These are phyloP conservation scores for Penicillium canariense DNA, from an alignment of 495 filamentous ascomycete species.

Conservation along the genomic window DNA sequence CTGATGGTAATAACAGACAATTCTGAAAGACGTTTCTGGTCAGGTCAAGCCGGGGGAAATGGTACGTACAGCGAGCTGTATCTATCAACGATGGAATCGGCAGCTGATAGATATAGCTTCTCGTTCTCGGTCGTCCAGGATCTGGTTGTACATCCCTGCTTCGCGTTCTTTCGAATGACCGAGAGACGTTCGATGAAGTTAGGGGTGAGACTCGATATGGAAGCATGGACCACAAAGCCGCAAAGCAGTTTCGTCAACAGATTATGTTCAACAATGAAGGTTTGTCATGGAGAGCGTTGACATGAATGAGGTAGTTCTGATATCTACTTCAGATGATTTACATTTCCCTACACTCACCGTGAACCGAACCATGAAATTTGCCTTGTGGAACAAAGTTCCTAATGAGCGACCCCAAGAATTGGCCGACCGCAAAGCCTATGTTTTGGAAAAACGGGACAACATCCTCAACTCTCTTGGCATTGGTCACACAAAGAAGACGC, in stretches of 20 bases:
- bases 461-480: conserved; percentile 78
- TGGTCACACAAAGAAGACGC: conserved; percentile 71
- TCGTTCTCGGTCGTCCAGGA: conserved; percentile 46
- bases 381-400: conserved; percentile 65
- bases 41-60: conserved; percentile 43
- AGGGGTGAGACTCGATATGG: conserved; percentile 33
- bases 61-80: conserved; percentile 19
- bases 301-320: background rate
- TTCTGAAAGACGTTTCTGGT: conserved; percentile 36
- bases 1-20: conserved; percentile 24
- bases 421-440: conserved; percentile 47
- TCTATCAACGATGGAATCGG: too few species aligned
- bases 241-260: conserved; percentile 35
- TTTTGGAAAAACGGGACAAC: conserved; percentile 65
- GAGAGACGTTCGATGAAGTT: conserved; percentile 37
- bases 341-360: conserved; percentile 81
- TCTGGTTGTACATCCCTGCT: conserved; percentile 45
- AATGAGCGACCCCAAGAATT: conserved; percentile 60
- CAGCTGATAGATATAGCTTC: conserved; percentile 24
- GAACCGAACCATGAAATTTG: conserved; percentile 80
- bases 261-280: conserved; percentile 47
- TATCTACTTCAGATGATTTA: conserved; percentile 52
- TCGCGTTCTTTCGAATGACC: conserved; percentile 38
- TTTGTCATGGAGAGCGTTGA: background rate
- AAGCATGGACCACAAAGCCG: conserved; percentile 35